These are phyloP conservation scores for Chondrostereum purpureum DNA, from an alignment of 1,284 basidiomycete genomes.

Conservation along the genomic window DNA sequence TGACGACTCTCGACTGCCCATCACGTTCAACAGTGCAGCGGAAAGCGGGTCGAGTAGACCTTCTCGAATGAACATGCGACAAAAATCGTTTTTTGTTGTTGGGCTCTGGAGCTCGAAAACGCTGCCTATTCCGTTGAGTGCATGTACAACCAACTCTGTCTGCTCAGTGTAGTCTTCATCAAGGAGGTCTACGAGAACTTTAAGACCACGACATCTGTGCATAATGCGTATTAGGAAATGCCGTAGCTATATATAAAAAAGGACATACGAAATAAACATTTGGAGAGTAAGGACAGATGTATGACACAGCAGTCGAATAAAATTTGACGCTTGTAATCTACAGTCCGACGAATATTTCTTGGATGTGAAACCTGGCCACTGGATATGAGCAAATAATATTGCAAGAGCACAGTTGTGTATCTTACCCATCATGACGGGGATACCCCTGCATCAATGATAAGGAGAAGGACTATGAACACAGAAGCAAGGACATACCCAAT, in stretches of 20 bases:
- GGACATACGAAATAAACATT: constrained; percentile 91
- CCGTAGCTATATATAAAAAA: not conserved
- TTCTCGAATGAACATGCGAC: constrained; percentile 95
- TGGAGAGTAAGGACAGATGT: constrained; percentile 90
- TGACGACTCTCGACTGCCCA: constrained; percentile 64
- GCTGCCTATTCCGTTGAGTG: constrained; percentile 88
- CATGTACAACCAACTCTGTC: constrained; percentile 87
- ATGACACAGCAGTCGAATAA: constrained; percentile 88
- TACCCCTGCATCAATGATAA: constrained; percentile 50
- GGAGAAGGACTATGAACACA: constrained; percentile 9
- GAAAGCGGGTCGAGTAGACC: constrained; percentile 91
- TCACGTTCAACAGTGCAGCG: constrained; percentile 82
- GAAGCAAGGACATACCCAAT: constrained; percentile 58
- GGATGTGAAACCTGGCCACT: constrained; percentile 71
- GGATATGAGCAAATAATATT: constrained; percentile 2
- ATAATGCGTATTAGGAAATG: constrained; percentile 8
- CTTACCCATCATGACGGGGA: constrained; percentile 87
- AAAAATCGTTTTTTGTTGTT: constrained; percentile 96
- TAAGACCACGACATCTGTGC: constrained; percentile 82
- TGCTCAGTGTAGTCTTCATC: constrained; percentile 93
- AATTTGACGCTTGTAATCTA: constrained; percentile 90
- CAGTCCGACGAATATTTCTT: constrained; percentile 93
- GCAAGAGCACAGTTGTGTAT: constrained; percentile 6
- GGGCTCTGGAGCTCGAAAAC: constrained; percentile 95
- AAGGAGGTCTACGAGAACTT: constrained; percentile 89